Evolutionary conservation across 2,329 filamentous ascomycete genomes (phyloP), one percentile per base, ranked within the genome.

Genomic region (Sporothrix euskadiensis): DNA sequence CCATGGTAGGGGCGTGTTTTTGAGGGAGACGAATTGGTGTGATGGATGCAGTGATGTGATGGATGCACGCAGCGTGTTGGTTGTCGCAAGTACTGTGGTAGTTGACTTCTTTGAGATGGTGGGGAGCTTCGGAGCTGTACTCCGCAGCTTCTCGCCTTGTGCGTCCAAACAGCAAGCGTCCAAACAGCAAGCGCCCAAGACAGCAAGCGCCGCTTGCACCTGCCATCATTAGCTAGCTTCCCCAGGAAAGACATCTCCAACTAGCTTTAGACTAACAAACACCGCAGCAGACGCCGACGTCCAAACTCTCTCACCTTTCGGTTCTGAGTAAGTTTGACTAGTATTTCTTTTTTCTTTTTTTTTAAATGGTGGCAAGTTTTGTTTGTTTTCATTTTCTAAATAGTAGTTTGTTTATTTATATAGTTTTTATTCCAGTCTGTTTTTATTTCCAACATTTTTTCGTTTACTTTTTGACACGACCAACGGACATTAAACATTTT

Each of bases 1-100:
- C 81, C 83, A 85, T 26, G 26, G 26, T 26, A 26, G 26, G 26
- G 26, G 26, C 26, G 26, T 26, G 26, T 26, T 35, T 35, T 49
- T 49, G 44, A 14, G 10, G 44, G 44, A 10, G 10, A 14, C 9
- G 44, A 6, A 9, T 49, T 49, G 19, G 4, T 49, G 47, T 49
- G 19, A 16, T 49, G 47, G 12, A 16, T 19, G 26, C 26, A 26
- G 26, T 49, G 47, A 16, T 19, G 47, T 4, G 4, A 14, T 19
- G 47, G 47, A 3, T n/a, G 47, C n/a, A 52, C 2, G 7, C n/a
- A 52, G 14, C 19, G 47, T 52, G 16, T 4, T 32, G 4, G n/a
- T 57, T 9, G n/a, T 35, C 35, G 35, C 35, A 35, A 35, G 10
- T 2, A 57, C 26, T 26, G 26, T 26, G 26, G 26, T 26, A 26